Evolutionary conservation across 306 rosid species (phyloP), one percentile per base, ranked within the genome.

Genomic region (Glycine soja): DNA sequence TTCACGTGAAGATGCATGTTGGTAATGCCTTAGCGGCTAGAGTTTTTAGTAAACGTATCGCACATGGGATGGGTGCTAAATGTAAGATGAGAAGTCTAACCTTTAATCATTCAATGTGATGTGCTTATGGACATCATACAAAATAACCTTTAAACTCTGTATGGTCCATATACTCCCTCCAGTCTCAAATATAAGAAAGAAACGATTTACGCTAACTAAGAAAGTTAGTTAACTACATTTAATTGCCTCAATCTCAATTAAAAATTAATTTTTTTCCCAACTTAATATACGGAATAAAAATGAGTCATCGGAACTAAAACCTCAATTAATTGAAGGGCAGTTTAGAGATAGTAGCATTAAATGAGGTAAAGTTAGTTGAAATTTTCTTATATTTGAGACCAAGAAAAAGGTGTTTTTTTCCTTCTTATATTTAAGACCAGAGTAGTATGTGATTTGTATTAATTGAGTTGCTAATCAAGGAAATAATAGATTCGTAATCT

Each of bases 1-100:
- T 81, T 38, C 8, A 38, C 42, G 2, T n/a, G 59, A 62, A 51
- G 16, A 10, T 14, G 36, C 45, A 15, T 34, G 13, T 5, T 32
- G 4, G 77, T 48, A 54, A 36, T 10, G 24, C 9, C 3, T 3
- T 32, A 32, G 11, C 9, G 45, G 53, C 40, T 40, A 70, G 38
- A 16, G 47, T 61, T 54, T 46, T 57, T 4, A 16, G 13, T 30
- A 72, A 34, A 7, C 2, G 12, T 72, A 5, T 47, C 0, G 7
- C 24, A 47, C 10, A 12, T 4, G 70, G 48, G 76, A 16, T 64
- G 19, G 30, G 56, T 67, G 67, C 58, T 10, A 67, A 34, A 67
- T 73, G 85, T 73, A 32, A 68, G 19, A 54, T 54, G 75, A 54
- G 54, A 9, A 12, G 16, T 66, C 62, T 74, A 51, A 42, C 32